phyloP scores from a whole-genome alignment of 2,329 filamentous ascomycete species.

The Didymella glomerata region DNA sequence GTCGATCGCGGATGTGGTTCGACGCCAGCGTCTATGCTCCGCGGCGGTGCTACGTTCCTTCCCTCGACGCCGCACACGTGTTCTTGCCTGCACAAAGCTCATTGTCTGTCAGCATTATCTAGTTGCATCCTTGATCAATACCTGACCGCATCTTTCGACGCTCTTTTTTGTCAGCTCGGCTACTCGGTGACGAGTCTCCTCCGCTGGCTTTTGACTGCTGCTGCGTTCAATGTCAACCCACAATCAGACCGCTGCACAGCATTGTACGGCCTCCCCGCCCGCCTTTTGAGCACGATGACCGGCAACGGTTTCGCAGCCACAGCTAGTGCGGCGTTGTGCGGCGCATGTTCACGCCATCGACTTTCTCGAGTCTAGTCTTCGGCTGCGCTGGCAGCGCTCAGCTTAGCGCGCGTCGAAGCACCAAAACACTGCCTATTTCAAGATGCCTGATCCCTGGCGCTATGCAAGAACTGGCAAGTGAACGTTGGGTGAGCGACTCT shows the following conservation, averaged over 20 bases:
- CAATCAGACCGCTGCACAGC: constrained; percentile 5
- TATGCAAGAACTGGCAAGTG: constrained; percentile 3
- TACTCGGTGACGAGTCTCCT: not conserved
- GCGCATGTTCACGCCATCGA: constrained; percentile 6
- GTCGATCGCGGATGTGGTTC: not conserved
- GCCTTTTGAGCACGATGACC: not conserved
- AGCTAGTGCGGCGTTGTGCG: constrained; percentile 11
- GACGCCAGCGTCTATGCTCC: not conserved
- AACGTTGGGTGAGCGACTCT: not conserved
- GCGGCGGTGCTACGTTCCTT: not conserved
- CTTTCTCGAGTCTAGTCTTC: constrained; percentile 11
- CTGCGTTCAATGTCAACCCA: not conserved
- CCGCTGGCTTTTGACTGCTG: not conserved
- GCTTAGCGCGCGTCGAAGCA: constrained; percentile 11
- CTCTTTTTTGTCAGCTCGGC: not conserved
- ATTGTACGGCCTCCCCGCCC: not conserved
- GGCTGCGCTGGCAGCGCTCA: constrained; percentile 9
- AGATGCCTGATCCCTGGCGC: constrained; percentile 1
- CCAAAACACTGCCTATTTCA: constrained; percentile 11
- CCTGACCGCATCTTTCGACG: not conserved
- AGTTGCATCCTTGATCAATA: not conserved
- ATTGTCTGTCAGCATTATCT: not conserved
- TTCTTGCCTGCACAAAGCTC: not conserved
- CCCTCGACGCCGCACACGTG: not conserved
- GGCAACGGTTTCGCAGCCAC: constrained; percentile 10